Base-by-base conservation (phyloP, 2,329 filamentous ascomycete genomes). In the Sclerotinia subarctica region DNA sequence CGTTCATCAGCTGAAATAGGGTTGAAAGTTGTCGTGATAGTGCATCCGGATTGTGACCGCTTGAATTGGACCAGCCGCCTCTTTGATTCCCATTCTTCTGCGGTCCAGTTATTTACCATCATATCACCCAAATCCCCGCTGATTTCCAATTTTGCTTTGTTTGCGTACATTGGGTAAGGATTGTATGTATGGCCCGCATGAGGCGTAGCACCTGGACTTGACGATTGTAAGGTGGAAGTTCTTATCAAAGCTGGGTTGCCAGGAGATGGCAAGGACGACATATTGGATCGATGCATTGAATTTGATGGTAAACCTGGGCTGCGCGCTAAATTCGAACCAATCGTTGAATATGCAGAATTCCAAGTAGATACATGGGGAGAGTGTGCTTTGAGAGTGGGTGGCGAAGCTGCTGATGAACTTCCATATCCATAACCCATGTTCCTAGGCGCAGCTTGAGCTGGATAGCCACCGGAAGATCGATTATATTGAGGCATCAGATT, bases 41-140 rank as follows among this genome's bases (percentile, higher is more conserved):
- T 92, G 76, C 90, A 94, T 38, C 93, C 93, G 46, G 84, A 84
- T 79, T 98, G 94, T 69, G 86, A 87, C 74, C 95, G 90, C 74
- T 86, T 89, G 81, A 99, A 99, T 74, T 94, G 87, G 24, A 99
- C 94, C 49, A 99, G 89, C 47, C 95, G 87, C 58, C 95, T 85
- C 74, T 91, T 90, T 65, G 88, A 88, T 49, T 89, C 86, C 80
- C 88, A 89, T 78, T 99, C 95, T 71, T 96, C 93, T 38, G 84
- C 80, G 0, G 87, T 90, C 95, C 95, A 99, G 70, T 88, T 86
- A 70, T 90, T 86, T 0, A 88, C 88, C 94, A 98, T 97, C 10
- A 64, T 64, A 7, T 84, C 82, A 64, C 93, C 88, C 59, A 99
- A 84, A 75, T 97, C 92, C 26, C 94, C 94, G 66, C 90, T 86